Conservation (phyloP, 257 asterid species). For the Agastache rugosa region DNA sequence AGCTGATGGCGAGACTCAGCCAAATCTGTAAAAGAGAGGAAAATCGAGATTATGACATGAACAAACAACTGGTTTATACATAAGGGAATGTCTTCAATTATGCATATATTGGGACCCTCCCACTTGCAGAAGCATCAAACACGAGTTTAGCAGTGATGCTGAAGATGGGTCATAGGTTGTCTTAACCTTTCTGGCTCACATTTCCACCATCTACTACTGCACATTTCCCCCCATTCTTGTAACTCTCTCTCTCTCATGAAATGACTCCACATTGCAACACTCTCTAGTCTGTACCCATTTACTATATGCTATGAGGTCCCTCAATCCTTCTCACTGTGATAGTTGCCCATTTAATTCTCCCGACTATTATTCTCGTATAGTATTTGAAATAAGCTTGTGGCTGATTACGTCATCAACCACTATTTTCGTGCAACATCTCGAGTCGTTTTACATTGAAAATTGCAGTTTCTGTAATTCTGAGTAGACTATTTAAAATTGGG, state of each 20-base stretch:
- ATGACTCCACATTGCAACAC: constrained; percentile 15
- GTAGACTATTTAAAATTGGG: too few species aligned
- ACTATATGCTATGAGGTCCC: background rate
- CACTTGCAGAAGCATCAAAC: constrained; percentile 37
- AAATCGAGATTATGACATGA: background rate
- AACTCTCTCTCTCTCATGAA: background rate
- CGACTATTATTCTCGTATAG: background rate
- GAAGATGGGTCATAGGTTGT: constrained; percentile 11
- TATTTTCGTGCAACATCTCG: background rate
- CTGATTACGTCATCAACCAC: background rate
- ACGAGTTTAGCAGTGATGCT: constrained; percentile 25
- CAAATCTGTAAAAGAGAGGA: background rate
- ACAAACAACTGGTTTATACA: background rate
- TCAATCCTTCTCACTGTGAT: background rate
- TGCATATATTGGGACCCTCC: constrained; percentile 20
- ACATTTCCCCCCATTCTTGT: constrained; percentile 13
- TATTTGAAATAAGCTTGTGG: background rate
- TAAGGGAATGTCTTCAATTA: constrained; percentile 12
- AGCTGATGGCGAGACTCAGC: background rate
- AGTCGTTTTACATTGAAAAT: too few species aligned
- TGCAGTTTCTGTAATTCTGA: too few species aligned
- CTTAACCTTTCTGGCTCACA: constrained; percentile 20
- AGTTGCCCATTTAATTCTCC: background rate
- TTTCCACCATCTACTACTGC: constrained; percentile 29
- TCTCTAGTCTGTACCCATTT: constrained; percentile 33